phyloP scores from a whole-genome alignment of 1,284 basidiomycete genomes.

The Apiotrichum domesticum region DNA sequence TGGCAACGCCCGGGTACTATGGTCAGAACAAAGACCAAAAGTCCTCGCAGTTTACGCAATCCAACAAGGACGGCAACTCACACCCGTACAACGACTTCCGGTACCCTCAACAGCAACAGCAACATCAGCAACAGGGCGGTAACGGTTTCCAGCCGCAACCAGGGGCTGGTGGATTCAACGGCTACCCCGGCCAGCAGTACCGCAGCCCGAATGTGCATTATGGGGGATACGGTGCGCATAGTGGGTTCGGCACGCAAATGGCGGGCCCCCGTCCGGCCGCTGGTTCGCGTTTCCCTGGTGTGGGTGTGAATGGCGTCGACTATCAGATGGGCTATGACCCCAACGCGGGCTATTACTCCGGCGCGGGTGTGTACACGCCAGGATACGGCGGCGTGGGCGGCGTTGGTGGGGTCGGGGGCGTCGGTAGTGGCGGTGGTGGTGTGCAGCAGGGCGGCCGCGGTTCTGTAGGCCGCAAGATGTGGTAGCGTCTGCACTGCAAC shows the following conservation, averaged over 20 bases:
- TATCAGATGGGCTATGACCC: slow-evolving; percentile 15
- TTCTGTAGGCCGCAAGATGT: slow-evolving; percentile 4
- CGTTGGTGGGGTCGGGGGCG: neutral
- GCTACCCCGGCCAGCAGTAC: slow-evolving; percentile 10
- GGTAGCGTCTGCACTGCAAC: neutral
- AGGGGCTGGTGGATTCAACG: slow-evolving; percentile 2
- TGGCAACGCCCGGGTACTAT: slow-evolving; percentile 27
- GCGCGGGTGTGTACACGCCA: neutral
- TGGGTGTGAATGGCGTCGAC: slow-evolving; percentile 3
- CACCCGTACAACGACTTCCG: slow-evolving; percentile 1
- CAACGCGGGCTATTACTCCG: slow-evolving; percentile 7
- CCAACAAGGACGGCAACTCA: slow-evolving; percentile 7
- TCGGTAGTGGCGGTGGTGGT: slow-evolving; percentile 3
- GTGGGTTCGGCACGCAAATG: slow-evolving; percentile 19
- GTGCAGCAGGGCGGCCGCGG: slow-evolving; percentile 3
- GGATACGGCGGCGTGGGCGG: neutral
- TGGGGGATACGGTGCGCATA: slow-evolving; percentile 7
- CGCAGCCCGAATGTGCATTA: slow-evolving; percentile 7
- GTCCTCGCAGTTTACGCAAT: slow-evolving; percentile 8
- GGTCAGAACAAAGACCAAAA: slow-evolving; percentile 11
- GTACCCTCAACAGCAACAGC: neutral
- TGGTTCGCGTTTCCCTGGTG: neutral
- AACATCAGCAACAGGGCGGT: neutral
- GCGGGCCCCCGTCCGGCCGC: neutral
- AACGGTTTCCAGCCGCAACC: slow-evolving; percentile 3